A percentile compares a stretch with the other conserved stretches of the same genome.
Conservation (phyloP, 805 yeast species). For the Wickerhamiella parazyma region DNA sequence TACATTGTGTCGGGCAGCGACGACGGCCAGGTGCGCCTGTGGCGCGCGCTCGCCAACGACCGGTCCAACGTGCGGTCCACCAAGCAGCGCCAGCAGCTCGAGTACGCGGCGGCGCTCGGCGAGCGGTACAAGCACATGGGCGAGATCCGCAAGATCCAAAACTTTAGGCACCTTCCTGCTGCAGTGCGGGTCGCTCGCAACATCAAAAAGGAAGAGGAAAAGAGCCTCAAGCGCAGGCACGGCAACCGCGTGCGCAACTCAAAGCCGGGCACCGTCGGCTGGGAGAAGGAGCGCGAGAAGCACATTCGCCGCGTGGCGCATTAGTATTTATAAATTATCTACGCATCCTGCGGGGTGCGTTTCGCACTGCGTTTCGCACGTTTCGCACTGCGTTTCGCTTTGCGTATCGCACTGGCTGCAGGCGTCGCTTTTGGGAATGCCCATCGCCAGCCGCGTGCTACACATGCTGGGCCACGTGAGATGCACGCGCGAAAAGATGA, state of each 20-base stretch:
- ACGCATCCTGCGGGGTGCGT: too few relatives aligned
- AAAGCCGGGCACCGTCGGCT: slow-evolving; percentile 33
- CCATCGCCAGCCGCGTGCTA: too few relatives aligned
- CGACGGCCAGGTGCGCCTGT: slow-evolving; percentile 86
- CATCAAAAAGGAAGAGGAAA: slow-evolving; percentile 62
- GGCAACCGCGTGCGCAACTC: slow-evolving; percentile 70
- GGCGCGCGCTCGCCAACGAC: slow-evolving; percentile 84
- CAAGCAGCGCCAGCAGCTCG: slow-evolving; percentile 66
- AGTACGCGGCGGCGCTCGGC: slow-evolving; percentile 82
- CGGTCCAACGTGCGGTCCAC: slow-evolving; percentile 70
- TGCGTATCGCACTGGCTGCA: too few relatives aligned
- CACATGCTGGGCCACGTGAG: too few relatives aligned
- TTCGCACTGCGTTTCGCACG: too few relatives aligned
- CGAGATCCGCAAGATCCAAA: slow-evolving; percentile 74
- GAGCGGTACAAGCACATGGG: slow-evolving; percentile 94
- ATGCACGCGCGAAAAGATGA: too few relatives aligned
- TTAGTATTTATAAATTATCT: neutral
- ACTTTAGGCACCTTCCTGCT: slow-evolving; percentile 85
- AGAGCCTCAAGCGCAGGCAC: slow-evolving; percentile 65
- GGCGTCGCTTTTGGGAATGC: too few relatives aligned
- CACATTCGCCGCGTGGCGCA: slow-evolving; percentile 35
- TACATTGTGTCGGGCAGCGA: slow-evolving; percentile 86
- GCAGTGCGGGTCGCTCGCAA: slow-evolving; percentile 82
- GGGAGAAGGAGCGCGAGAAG: slow-evolving; percentile 60
- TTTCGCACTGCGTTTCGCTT: too few relatives aligned